Conservation (phyloP, 345 rosid genomes). For the Eucalyptus lansdowneana region DNA sequence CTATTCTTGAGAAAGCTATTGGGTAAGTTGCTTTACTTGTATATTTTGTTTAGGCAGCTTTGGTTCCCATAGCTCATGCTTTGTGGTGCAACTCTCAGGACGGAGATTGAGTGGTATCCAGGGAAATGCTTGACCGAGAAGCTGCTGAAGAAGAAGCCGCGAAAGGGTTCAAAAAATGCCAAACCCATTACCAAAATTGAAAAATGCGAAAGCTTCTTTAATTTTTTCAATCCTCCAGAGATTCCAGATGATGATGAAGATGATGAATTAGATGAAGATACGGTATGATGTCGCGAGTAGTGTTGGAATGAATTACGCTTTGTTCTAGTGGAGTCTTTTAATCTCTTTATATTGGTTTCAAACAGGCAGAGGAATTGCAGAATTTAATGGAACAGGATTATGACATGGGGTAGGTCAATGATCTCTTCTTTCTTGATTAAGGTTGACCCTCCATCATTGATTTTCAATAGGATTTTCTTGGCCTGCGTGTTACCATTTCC, state of each 20-base stretch:
- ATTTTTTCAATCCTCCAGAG: slow-evolving; percentile 89
- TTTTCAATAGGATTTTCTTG: background rate
- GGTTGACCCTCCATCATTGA: background rate
- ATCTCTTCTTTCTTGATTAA: background rate
- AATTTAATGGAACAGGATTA: slow-evolving; percentile 96
- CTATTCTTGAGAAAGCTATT: slow-evolving; percentile 87
- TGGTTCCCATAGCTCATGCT: background rate
- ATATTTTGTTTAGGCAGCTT: background rate
- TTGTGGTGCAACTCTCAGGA: slow-evolving; percentile 2
- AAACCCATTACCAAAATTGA: slow-evolving; percentile 87
- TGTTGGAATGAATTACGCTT: background rate
- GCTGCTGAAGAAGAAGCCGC: slow-evolving; percentile 88
- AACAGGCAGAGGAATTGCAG: slow-evolving; percentile 92
- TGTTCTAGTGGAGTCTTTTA: background rate
- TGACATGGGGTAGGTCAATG: slow-evolving; percentile 65
- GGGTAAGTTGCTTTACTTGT: slow-evolving; percentile 31
- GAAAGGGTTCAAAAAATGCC: slow-evolving; percentile 84
- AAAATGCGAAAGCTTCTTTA: slow-evolving; percentile 91
- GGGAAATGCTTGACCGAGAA: slow-evolving; percentile 94
- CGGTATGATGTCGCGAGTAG: slow-evolving; percentile 24
- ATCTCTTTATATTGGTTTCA: background rate
- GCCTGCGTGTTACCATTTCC: background rate
- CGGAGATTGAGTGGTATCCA: slow-evolving; percentile 91
- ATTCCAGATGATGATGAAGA: slow-evolving; percentile 90
- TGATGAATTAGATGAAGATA: slow-evolving; percentile 53